Base-by-base conservation (phyloP, 768 basidiomycete genomes). In the Suillus decipiens region DNA sequence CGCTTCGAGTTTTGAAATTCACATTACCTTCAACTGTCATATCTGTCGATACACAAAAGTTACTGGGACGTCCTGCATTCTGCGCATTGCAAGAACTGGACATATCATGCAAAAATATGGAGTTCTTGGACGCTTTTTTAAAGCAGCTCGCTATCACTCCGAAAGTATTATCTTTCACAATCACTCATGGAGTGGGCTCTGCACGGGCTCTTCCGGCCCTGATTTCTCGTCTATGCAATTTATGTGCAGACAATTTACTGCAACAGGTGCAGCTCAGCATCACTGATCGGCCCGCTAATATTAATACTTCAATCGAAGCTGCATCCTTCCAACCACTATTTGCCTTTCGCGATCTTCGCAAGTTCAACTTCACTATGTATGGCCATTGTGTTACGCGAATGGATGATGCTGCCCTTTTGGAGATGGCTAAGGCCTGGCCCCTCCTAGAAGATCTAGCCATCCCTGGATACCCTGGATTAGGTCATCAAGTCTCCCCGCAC, bases 351-450 rank as follows among this genome's bases (percentile, higher is more conserved):
- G 45, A 59, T 14, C 58, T 59, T 43, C 58, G 41, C 4, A 5
- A 8, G 9, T 24, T 59, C 9, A 1, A 4, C 28, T 12, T 45
- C 28, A 5, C 24, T 11, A 9, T 14, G 41, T 5, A 7, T 5
- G 1, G 3, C 3, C 28, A 3, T 3, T 59, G 6, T 14, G 9
- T 4, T n/a, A 33, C 45, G 41, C 39, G 4, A 12, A 31, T 45
- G 5, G 17, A 59, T 42, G 45, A 59, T 59, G 28, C 39, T n/a
- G 39, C 14, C 36, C 28, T 59, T 31, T 31, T 42, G 58, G 28
- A 59, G 58, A 59, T 59, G 58, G 41, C 58, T 0, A 41, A 31
- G 28, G 39, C 37, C 6, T 59, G 58, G 58, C 41, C 58, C 17
- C 58, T 45, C 39, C 45, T 59, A 4, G 41, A 42, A 22, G 24